phyloP scores from a whole-genome alignment of 164 flowering plant genomes.

The Kalanchoe fedtschenkoi region DNA sequence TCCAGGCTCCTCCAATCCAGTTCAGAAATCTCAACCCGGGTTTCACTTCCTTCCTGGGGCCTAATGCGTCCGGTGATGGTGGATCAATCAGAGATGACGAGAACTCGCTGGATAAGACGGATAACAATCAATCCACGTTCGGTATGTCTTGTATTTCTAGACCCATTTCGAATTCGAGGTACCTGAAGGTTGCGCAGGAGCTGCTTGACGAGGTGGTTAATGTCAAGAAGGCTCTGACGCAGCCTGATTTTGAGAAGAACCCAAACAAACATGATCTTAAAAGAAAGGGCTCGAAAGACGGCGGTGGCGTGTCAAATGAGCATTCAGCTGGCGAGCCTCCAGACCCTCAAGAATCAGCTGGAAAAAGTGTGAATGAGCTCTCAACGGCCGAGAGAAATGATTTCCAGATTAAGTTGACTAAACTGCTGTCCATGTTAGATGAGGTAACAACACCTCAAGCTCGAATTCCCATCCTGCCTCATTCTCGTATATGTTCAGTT shows the following conservation, averaged over 20 bases:
- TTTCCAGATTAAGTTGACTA: constrained; percentile 40
- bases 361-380: constrained; percentile 24
- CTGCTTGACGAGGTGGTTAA: constrained; percentile 60
- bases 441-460: constrained; percentile 27
- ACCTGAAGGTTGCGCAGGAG: constrained; percentile 47
- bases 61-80: constrained; percentile 17
- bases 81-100: constrained; percentile 13
- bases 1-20: constrained; percentile 26
- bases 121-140: constrained; percentile 20
- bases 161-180: constrained; percentile 41
- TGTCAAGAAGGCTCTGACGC: constrained; percentile 40
- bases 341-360: constrained; percentile 21
- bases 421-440: constrained; percentile 48
- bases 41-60: constrained; percentile 31
- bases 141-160: constrained; percentile 27
- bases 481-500: neutral
- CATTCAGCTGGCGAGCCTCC: constrained; percentile 11
- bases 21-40: constrained; percentile 19
- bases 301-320: constrained; percentile 20
- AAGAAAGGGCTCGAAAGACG: constrained; percentile 17
- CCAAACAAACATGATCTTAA: constrained; percentile 9
- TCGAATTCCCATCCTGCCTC: neutral
- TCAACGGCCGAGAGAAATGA: constrained; percentile 47
- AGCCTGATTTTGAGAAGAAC: constrained; percentile 23
- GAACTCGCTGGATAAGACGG: constrained; percentile 21